Evolutionary conservation across 2,329 filamentous ascomycete species (phyloP).

Genomic region (Cordyceps javanica): DNA sequence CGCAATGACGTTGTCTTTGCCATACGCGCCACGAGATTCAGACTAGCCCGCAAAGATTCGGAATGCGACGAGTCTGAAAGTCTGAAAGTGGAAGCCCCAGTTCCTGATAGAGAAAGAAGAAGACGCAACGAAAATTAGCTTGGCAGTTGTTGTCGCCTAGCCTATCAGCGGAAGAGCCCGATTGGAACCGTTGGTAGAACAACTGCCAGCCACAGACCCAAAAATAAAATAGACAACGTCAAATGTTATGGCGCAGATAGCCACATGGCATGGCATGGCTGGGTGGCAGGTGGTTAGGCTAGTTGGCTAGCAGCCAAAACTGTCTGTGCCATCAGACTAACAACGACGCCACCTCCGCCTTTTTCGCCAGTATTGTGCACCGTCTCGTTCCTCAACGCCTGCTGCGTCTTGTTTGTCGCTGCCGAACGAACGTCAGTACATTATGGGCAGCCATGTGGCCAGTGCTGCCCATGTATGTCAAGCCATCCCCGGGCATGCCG

Average conservation of each 20-base stretch:
- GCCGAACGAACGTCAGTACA: not conserved
- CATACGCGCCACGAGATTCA: not conserved
- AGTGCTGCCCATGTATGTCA: not conserved
- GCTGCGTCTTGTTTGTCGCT: not conserved
- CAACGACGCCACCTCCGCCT: conserved; percentile 2
- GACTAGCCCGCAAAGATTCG: not conserved
- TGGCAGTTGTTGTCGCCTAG: not conserved
- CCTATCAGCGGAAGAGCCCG: not conserved
- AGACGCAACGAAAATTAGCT: not conserved
- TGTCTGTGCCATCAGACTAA: conserved; percentile 5
- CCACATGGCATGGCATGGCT: not conserved
- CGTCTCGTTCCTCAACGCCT: no score
- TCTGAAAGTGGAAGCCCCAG: not conserved
- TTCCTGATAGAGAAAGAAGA: not conserved
- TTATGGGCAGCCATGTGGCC: not conserved
- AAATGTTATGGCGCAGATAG: not conserved
- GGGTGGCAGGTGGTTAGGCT: no score
- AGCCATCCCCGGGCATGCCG: not conserved
- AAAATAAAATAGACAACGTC: not conserved
- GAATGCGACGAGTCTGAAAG: not conserved
- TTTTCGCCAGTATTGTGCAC: not conserved
- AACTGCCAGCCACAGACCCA: not conserved
- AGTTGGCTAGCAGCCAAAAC: not conserved
- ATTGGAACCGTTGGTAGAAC: not conserved
- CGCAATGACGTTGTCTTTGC: not conserved